Conservation (phyloP, 208 protist genomes). For the Angomonas deanei region DNA sequence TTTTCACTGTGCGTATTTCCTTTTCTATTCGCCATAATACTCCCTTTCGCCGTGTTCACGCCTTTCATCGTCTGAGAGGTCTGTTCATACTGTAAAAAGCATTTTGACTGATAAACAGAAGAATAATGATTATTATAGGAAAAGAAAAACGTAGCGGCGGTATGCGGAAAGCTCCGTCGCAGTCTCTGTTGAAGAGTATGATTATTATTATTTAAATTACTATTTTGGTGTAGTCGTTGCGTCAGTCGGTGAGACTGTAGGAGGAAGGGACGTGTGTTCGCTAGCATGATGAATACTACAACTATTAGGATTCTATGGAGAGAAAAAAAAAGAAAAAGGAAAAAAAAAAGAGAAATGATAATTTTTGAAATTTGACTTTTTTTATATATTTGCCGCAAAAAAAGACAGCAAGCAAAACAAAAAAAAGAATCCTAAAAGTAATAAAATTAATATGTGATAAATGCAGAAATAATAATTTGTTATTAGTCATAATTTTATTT, state of each 20-base stretch:
- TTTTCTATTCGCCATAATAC: neutral
- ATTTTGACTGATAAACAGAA: constrained; percentile 8
- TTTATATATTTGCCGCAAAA: neutral
- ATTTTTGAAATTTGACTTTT: neutral
- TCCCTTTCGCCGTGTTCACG: constrained; percentile 55
- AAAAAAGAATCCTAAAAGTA: no score
- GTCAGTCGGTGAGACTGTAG: neutral
- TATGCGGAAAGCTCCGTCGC: neutral
- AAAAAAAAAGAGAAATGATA: neutral
- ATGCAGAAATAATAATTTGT: neutral
- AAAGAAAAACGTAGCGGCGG: neutral
- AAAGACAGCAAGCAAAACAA: neutral
- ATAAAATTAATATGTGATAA: neutral
- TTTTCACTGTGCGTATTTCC: no score
- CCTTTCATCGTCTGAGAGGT: constrained; percentile 59
- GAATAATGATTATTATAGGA: neutral
- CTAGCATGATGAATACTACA: neutral
- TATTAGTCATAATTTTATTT: no score
- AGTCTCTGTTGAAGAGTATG: no score
- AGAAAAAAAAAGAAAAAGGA: constrained; percentile 1
- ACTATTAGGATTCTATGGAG: no score
- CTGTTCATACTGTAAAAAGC: constrained; percentile 66
- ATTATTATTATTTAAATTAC: constrained; percentile 1
- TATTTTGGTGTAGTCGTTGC: neutral
- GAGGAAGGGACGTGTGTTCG: neutral